phyloP scores from a whole-genome alignment of 2,329 filamentous ascomycete species.

The Colletotrichum theobromicola region DNA sequence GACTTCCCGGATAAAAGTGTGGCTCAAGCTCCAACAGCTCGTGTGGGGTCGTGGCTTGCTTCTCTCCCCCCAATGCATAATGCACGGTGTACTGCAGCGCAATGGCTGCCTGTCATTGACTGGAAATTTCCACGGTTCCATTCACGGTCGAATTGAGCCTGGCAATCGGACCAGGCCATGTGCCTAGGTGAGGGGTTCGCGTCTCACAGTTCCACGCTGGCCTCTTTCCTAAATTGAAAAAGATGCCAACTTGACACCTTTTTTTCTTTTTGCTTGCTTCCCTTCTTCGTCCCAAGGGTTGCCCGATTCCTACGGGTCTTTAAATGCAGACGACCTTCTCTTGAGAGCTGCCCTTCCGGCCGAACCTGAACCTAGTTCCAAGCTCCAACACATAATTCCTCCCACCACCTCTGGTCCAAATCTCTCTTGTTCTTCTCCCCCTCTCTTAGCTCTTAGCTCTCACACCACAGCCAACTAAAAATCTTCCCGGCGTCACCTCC shows the following conservation, averaged over 20 bases:
- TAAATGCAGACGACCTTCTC: not conserved
- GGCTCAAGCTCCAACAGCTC: conserved; percentile 23
- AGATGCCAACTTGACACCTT: conserved; percentile 27
- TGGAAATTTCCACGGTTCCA: conserved; percentile 21
- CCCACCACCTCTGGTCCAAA: not conserved
- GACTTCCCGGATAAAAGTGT: not conserved
- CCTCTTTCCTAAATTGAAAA: conserved; percentile 40
- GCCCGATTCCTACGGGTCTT: not conserved
- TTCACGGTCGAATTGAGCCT: conserved; percentile 9
- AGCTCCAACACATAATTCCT: not conserved
- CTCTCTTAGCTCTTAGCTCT: not conserved
- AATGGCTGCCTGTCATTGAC: conserved; percentile 4
- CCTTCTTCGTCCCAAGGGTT: not conserved
- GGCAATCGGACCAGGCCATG: not conserved
- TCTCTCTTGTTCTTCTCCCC: not conserved
- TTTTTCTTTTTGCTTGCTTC: not conserved
- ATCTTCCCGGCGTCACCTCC: conserved; percentile 12
- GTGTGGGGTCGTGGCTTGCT: conserved; percentile 19
- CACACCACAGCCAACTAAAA: not conserved
- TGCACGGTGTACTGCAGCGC: not conserved
- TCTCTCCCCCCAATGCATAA: not conserved
- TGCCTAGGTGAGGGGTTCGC: conserved; percentile 9
- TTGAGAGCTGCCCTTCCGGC: not conserved
- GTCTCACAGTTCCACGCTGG: conserved; percentile 45
- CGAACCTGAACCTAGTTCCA: not conserved